Evolutionary conservation across 352 stramenopile genomes (phyloP).

Genomic region (Pythium dissimile): DNA sequence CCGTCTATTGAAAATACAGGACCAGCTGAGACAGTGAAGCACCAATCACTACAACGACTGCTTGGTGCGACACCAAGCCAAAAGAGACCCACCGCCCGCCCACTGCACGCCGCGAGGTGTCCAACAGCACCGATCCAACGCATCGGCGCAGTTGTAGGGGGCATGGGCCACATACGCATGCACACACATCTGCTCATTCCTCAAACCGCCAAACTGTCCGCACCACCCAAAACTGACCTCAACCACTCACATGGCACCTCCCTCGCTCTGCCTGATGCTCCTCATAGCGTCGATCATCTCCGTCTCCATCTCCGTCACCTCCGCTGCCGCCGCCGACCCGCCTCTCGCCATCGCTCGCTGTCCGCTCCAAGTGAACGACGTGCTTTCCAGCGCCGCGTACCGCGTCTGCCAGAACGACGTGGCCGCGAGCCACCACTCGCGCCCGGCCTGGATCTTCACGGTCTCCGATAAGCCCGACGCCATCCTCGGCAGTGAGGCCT

Average conservation of each 20-base stretch:
- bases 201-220: neutral
- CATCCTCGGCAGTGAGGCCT: slow-evolving; percentile 12
- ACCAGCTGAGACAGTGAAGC: too few species aligned
- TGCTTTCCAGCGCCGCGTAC: slow-evolving; percentile 5
- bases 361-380: neutral
- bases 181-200: too few species aligned
- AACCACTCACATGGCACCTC: neutral
- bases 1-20: too few species aligned
- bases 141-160: too few species aligned
- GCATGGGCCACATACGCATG: too few species aligned
- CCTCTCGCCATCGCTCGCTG: neutral
- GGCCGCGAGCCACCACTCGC: neutral
- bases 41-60: too few species aligned
- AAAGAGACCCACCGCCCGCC: too few species aligned
- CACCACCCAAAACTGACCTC: too few species aligned
- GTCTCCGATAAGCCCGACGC: neutral
- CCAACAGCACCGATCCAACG: too few species aligned
- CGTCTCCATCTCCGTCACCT: neutral
- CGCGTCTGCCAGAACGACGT: neutral
- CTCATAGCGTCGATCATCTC: too few species aligned
- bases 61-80: too few species aligned
- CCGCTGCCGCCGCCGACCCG: neutral
- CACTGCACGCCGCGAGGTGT: too few species aligned
- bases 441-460: slow-evolving; percentile 6
- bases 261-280: neutral